phyloP scores from a whole-genome alignment of 2,329 filamentous ascomycete genomes.

The Mollisia scopiformis region DNA sequence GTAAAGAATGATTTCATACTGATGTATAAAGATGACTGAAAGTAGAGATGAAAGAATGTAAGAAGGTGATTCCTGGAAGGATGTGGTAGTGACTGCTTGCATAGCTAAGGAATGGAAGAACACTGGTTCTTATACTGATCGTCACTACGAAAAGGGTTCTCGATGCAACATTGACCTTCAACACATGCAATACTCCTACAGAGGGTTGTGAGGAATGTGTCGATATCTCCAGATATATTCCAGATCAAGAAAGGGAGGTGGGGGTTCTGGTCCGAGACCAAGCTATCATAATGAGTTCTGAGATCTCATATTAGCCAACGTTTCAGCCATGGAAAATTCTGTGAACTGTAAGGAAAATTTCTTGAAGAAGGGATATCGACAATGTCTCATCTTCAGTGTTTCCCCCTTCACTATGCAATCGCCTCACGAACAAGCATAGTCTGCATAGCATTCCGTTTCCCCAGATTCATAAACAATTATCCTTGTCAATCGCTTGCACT shows the following conservation, averaged over 20 bases:
- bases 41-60: not conserved
- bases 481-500: not conserved
- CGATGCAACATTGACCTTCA: too few species aligned
- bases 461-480: not conserved
- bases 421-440: not conserved
- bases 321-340: not conserved
- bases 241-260: not conserved
- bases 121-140: not conserved
- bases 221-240: not conserved
- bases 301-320: not conserved
- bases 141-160: not conserved
- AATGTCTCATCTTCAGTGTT: not conserved
- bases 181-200: not conserved
- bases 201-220: constrained; percentile 3
- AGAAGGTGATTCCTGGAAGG: not conserved
- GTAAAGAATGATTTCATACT: constrained; percentile 10
- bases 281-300: not conserved
- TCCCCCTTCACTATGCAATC: not conserved
- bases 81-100: too few species aligned
- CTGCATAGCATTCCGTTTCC: not conserved
- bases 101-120: not conserved
- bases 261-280: not conserved
- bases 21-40: not conserved
- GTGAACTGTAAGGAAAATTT: not conserved
- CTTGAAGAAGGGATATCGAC: not conserved